Evolutionary conservation across 2,329 filamentous ascomycete genomes (phyloP).

Genomic region (Colletotrichum sidae): DNA sequence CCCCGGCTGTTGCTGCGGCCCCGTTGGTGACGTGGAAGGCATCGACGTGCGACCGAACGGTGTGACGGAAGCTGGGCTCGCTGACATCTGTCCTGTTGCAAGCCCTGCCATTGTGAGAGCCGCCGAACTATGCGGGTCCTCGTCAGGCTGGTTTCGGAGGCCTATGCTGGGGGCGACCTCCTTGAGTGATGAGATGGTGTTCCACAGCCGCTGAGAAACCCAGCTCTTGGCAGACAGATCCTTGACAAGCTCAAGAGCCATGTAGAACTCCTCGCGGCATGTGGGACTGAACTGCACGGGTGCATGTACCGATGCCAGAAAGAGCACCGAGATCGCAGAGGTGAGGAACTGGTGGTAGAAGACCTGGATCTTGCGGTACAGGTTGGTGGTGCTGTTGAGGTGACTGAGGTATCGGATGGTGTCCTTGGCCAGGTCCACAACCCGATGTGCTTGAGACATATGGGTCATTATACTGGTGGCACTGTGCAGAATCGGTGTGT

Average conservation of each 20-base stretch:
- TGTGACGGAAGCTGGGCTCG: slow-evolving; percentile 33
- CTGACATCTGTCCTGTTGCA: slow-evolving; percentile 52
- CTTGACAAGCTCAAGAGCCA: slow-evolving; percentile 79
- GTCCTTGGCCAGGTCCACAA: slow-evolving; percentile 80
- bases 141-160: slow-evolving; percentile 58
- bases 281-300: slow-evolving; percentile 76
- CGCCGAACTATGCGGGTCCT: slow-evolving; percentile 64
- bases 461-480: slow-evolving; percentile 85
- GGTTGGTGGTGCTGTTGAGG: slow-evolving; percentile 77
- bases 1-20: slow-evolving; percentile 29
- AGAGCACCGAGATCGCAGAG: slow-evolving; percentile 79
- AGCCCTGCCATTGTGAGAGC: slow-evolving; percentile 68
- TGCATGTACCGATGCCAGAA: slow-evolving; percentile 81
- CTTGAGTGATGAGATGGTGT: slow-evolving; percentile 76
- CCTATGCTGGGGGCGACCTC: slow-evolving; percentile 78
- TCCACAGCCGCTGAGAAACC: slow-evolving; percentile 80
- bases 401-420: slow-evolving; percentile 78
- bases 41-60: slow-evolving; percentile 46
- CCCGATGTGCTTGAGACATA: slow-evolving; percentile 77
- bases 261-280: slow-evolving; percentile 82
- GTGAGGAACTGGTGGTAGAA: slow-evolving; percentile 86
- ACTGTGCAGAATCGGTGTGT: slow-evolving; percentile 87
- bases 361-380: slow-evolving; percentile 78
- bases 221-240: slow-evolving; percentile 78
- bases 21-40: slow-evolving; percentile 39